Evolutionary conservation across 1,284 basidiomycete genomes (phyloP).

Genomic region (Cystobasidium sp.): DNA sequence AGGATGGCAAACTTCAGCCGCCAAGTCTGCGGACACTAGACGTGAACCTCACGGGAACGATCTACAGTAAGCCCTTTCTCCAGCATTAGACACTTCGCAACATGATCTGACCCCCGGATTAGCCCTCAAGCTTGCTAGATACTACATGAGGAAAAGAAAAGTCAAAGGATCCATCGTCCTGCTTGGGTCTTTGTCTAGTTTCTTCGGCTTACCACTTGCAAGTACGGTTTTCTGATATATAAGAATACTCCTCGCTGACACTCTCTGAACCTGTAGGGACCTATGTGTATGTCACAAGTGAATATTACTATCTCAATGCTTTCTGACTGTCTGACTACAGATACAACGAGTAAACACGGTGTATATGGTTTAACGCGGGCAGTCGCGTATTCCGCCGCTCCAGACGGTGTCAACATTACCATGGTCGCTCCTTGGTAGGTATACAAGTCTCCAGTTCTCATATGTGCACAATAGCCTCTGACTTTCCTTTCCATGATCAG

Average conservation of each 20-base stretch:
- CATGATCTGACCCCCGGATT: slow-evolving; percentile 24
- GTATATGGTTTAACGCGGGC: slow-evolving; percentile 64
- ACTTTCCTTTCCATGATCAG: slow-evolving; percentile 1
- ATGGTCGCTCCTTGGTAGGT: slow-evolving; percentile 64
- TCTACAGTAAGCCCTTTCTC: slow-evolving; percentile 61
- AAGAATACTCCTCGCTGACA: slow-evolving; percentile 57
- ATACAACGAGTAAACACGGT: slow-evolving; percentile 42
- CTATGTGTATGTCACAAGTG: too few relatives aligned
- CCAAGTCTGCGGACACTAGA: slow-evolving; percentile 62
- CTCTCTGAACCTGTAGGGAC: slow-evolving; percentile 11
- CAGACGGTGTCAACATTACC: slow-evolving; percentile 61
- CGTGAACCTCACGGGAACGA: slow-evolving; percentile 63
- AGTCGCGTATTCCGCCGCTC: slow-evolving; percentile 57
- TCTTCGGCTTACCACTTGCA: slow-evolving; percentile 61
- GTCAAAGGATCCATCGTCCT: slow-evolving; percentile 47
- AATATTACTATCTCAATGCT: too few relatives aligned
- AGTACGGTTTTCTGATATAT: slow-evolving; percentile 53
- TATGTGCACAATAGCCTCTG: slow-evolving; percentile 45
- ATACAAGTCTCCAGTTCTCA: slow-evolving; percentile 52
- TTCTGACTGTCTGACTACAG: not conserved
- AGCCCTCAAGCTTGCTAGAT: slow-evolving; percentile 63
- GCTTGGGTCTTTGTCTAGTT: slow-evolving; percentile 49
- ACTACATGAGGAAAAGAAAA: slow-evolving; percentile 61
- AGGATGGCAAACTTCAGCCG: slow-evolving; percentile 55
- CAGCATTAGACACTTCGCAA: not conserved